Evolutionary conservation across 2,329 filamentous ascomycete species (phyloP).

Genomic region (Fusarium coffeatum): DNA sequence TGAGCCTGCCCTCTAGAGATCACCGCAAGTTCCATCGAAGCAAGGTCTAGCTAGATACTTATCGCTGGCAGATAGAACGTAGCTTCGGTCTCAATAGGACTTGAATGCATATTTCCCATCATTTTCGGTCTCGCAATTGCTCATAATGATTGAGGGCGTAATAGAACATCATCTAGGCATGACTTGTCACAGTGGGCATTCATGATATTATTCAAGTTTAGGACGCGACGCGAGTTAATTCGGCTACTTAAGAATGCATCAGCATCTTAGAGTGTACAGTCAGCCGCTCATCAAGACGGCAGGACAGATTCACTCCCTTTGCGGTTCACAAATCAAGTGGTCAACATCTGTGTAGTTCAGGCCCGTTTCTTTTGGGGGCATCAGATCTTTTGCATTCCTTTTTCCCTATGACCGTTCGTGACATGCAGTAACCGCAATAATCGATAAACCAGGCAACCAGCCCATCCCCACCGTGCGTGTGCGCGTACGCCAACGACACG

Average conservation of each 20-base stretch:
- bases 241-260: slow-evolving; percentile 4
- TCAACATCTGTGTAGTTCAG: slow-evolving; percentile 35
- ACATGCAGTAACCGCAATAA: slow-evolving; percentile 58
- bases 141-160: background rate
- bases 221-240: slow-evolving; percentile 14
- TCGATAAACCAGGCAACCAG: slow-evolving; percentile 53
- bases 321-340: slow-evolving; percentile 22
- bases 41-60: slow-evolving; percentile 11
- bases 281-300: background rate
- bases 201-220: background rate
- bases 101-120: slow-evolving; percentile 12
- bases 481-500: slow-evolving; percentile 31
- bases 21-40: slow-evolving; percentile 13
- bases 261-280: slow-evolving; percentile 1
- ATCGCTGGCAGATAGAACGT: slow-evolving; percentile 1
- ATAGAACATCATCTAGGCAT: background rate
- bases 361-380: slow-evolving; percentile 46
- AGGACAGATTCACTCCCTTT: background rate
- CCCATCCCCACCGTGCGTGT: slow-evolving; percentile 45
- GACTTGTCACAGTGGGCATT: background rate
- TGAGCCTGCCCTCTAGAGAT: slow-evolving; percentile 11
- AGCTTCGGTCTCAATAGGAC: slow-evolving; percentile 7
- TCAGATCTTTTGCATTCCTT: slow-evolving; percentile 57
- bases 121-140: background rate
- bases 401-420: slow-evolving; percentile 62